These are phyloP conservation scores for Entomortierella parvispora DNA, from an alignment of 192 early-diverging fungal species.

Conservation along the genomic window DNA sequence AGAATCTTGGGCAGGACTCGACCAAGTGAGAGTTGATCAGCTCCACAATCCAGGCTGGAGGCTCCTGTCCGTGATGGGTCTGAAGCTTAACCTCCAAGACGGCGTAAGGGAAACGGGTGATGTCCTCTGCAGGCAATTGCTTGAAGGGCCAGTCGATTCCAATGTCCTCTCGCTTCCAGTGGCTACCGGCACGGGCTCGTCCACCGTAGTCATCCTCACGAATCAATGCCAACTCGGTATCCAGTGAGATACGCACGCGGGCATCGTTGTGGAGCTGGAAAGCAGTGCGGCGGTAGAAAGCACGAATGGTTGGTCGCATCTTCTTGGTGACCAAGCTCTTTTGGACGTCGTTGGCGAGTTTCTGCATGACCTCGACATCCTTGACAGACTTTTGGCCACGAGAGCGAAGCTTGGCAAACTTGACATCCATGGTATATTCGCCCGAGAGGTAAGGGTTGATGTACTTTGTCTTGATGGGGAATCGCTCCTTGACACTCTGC, in stretches of 20 bases:
- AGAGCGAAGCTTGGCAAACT: slow-evolving; percentile 81
- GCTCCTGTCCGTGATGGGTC: slow-evolving; percentile 72
- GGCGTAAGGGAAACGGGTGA: slow-evolving; percentile 94
- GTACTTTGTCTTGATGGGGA: slow-evolving; percentile 94
- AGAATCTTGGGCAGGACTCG: slow-evolving; percentile 85
- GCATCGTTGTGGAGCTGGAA: slow-evolving; percentile 98
- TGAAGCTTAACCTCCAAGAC: slow-evolving; percentile 91
- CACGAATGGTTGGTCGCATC: slow-evolving; percentile 78
- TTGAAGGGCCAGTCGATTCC: slow-evolving; percentile 84
- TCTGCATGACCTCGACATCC: slow-evolving; percentile 81
- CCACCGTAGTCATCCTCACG: slow-evolving; percentile 90
- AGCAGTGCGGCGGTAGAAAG: slow-evolving; percentile 97
- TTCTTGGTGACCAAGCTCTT: slow-evolving; percentile 69
- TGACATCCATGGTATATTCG: slow-evolving; percentile 75
- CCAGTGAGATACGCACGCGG: slow-evolving; percentile 92
- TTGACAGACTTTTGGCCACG: slow-evolving; percentile 78
- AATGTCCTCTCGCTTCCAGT: slow-evolving; percentile 94
- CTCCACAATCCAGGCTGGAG: slow-evolving; percentile 83
- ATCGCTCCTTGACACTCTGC: slow-evolving; percentile 92
- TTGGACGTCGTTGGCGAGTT: slow-evolving; percentile 81
- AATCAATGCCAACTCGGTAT: slow-evolving; percentile 95
- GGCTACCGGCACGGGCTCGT: slow-evolving; percentile 71
- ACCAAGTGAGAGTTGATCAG: slow-evolving; percentile 78
- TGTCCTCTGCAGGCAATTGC: slow-evolving; percentile 68
- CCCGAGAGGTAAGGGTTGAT: slow-evolving; percentile 88